A percentile compares a stretch with the other conserved stretches of the same genome.
These are phyloP conservation scores for Malus hybrid DNA, from an alignment of 331 rosid genomes.

Conservation along the genomic window DNA sequence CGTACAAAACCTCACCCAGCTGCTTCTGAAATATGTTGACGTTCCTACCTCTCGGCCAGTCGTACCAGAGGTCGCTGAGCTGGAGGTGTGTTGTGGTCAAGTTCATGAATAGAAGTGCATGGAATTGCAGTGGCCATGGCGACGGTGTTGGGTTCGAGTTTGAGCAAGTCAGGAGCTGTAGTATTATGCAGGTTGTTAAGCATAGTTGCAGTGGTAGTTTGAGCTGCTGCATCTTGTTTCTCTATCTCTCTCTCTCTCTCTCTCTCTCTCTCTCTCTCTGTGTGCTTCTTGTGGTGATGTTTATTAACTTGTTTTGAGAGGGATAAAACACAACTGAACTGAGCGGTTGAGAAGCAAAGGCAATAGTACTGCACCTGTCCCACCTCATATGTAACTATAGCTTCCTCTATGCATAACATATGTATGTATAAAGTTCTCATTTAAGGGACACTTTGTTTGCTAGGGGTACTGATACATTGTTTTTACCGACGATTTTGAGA, in stretches of 20 bases:
- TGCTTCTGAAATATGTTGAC: conserved; percentile 39
- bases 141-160: conserved; percentile 16
- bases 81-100: conserved; percentile 18
- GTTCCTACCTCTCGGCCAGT: conserved; percentile 44
- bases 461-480: too few relatives aligned
- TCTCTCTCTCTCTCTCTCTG: neutral
- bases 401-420: too few relatives aligned
- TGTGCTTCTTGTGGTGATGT: neutral
- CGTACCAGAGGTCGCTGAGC: conserved; percentile 46
- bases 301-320: too few relatives aligned
- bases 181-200: neutral
- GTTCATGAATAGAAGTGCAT: conserved; percentile 45
- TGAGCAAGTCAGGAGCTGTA: neutral
- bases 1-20: conserved; percentile 22
- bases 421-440: too few relatives aligned
- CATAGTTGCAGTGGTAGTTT: neutral
- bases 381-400: too few relatives aligned
- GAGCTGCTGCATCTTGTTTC: neutral
- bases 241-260: too few relatives aligned
- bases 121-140: conserved; percentile 54
- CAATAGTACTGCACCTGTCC: too few relatives aligned
- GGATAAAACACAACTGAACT: too few relatives aligned
- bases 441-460: too few relatives aligned
- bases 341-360: too few relatives aligned
- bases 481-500: too few relatives aligned